Base-by-base conservation (phyloP, 2,329 filamentous ascomycete species). In the Didymosphaeria variabile region DNA sequence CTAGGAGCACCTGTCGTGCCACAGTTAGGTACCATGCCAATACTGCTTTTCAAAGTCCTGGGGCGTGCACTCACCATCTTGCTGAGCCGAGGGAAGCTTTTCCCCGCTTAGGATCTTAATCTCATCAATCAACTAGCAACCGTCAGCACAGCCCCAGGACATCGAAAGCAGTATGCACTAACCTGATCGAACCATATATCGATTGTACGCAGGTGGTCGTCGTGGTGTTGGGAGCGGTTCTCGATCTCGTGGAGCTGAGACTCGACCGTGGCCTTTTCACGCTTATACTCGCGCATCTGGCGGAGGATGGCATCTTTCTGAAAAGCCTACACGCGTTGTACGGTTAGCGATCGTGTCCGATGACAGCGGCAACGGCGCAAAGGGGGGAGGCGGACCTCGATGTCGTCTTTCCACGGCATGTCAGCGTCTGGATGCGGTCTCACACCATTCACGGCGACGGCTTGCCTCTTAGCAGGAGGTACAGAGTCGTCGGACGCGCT, bases 241-340 rank as follows among this genome's bases (percentile, higher is more conserved):
- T 91, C 87, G 65, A 96, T 83, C 67, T 97, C 91, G 74, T 90
- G 90, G 63, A 97, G 83, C 74, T 92, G 91, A 60, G 88, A 84
- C 81, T 98, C 94, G 64, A 96, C 83, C 44, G 91, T 91, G 60
- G 86, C 85, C 77, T 93, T 94, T 77, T 97, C 93, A 70, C 95
- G 90, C 81, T 97, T 97, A 80, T 97, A 97, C 80, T 98, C 95
- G 76, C 93, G 92, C 93, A 99, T 97, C 81, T 97, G 94, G 60
- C 96, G 92, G 73, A 92, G 90, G 77, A 99, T 97, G 66, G 95
- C 95, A 83, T 97, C 95, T 82, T 98, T 99, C 81, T 94, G 91
- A 74, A 91, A 95, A 76, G 91, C 88, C 93, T 96, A 80, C 71
- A 79, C 63, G 56, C 26, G 57, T 62, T 45, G 58, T 56, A 64